Percentiles rank a stretch among this genome's conserved stretches.
Conservation (phyloP, 345 rosid genomes). For the Syzygium aromaticum region DNA sequence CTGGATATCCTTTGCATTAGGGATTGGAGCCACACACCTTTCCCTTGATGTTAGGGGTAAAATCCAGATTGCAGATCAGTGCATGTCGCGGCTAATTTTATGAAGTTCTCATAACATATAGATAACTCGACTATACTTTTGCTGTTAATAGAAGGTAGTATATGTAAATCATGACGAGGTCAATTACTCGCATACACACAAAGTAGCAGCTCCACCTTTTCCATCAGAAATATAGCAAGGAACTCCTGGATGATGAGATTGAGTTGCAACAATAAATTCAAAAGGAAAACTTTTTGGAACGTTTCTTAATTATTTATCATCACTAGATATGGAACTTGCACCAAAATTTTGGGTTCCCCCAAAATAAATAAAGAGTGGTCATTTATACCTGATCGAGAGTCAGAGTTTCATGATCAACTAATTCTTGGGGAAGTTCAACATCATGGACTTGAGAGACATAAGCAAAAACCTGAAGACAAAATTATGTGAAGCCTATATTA, state of each 20-base stretch:
- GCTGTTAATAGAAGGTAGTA: neutral
- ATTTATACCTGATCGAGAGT: constrained; percentile 71
- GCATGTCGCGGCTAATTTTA: neutral
- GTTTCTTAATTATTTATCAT: neutral
- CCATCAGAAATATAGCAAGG: neutral
- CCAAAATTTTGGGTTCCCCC: neutral
- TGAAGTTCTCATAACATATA: neutral
- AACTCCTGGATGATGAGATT: neutral
- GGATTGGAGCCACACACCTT: neutral
- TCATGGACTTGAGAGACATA: constrained; percentile 92
- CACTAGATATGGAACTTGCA: neutral
- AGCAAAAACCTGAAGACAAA: constrained; percentile 62
- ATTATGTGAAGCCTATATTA: neutral
- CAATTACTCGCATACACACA: neutral
- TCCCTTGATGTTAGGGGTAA: neutral
- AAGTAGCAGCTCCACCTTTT: neutral
- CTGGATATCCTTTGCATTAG: neutral
- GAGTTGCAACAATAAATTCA: neutral
- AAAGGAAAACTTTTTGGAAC: neutral
- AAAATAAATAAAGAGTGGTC: neutral
- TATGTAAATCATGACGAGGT: neutral
- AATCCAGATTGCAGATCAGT: neutral
- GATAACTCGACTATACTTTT: neutral
- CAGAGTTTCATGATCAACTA: constrained; percentile 53
- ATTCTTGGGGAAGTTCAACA: constrained; percentile 70